Percentiles rank a stretch among this genome's conserved stretches.
phyloP scores from a whole-genome alignment of 2,329 filamentous ascomycete species.

The Teratosphaeria nubilosa region DNA sequence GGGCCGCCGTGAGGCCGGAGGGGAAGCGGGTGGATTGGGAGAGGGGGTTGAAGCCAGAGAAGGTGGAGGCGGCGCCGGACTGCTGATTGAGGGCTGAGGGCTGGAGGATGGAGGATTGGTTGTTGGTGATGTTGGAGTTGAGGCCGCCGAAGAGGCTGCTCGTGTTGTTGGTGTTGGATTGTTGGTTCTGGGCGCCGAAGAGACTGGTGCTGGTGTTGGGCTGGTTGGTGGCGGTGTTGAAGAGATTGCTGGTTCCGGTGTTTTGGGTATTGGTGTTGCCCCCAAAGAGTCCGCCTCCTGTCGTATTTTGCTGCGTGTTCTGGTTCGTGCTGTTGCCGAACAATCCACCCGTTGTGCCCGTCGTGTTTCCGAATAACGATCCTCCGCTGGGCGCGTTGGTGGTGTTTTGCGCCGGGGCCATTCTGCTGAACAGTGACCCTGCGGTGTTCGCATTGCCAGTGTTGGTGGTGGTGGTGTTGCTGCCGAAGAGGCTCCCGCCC shows the following conservation, averaged over 20 bases:
- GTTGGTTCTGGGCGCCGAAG: conserved; percentile 3
- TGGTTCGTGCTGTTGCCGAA: not conserved
- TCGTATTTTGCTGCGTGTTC: not conserved
- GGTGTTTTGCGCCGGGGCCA: conserved; percentile 3
- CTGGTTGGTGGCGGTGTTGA: conserved; percentile 4
- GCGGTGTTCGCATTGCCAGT: conserved; percentile 1
- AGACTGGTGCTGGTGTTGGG: conserved; percentile 9
- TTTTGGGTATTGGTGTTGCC: conserved; percentile 7
- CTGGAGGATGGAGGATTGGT: conserved; percentile 9
- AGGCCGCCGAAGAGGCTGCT: conserved; percentile 3
- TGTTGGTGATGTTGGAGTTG: conserved; percentile 4
- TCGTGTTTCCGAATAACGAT: conserved; percentile 26
- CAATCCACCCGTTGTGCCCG: not conserved
- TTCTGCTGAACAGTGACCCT: conserved; percentile 29
- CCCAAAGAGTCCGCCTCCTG: conserved; percentile 3
- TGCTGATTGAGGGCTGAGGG: conserved; percentile 3
- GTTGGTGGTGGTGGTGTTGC: conserved; percentile 1
- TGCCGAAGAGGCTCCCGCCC: conserved; percentile 6
- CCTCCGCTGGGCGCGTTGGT: conserved; percentile 19
- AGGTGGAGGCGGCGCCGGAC: conserved; percentile 11
- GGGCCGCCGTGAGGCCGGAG: conserved; percentile 1
- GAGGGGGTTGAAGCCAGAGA: conserved; percentile 17
- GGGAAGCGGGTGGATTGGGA: conserved; percentile 9
- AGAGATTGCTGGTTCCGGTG: conserved; percentile 3
- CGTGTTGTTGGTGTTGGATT: conserved; percentile 3